These are phyloP conservation scores for Fusarium sp. DNA, from an alignment of 2,329 filamentous ascomycete genomes.

Conservation along the genomic window DNA sequence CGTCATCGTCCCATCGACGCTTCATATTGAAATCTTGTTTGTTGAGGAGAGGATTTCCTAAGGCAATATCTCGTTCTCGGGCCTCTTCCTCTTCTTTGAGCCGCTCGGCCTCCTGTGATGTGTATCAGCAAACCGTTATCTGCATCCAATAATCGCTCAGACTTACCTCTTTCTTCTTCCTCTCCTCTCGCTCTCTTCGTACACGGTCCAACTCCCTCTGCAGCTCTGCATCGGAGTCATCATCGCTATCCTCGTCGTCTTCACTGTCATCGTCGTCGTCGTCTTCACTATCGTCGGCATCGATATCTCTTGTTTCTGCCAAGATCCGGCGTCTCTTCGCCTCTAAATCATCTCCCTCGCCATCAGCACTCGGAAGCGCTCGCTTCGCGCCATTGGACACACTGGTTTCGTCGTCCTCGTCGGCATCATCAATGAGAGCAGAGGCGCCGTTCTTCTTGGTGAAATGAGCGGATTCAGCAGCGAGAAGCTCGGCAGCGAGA, in stretches of 20 bases:
- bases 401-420: constrained; percentile 56
- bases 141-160: not conserved
- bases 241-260: constrained; percentile 62
- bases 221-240: constrained; percentile 74
- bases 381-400: constrained; percentile 66
- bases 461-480: constrained; percentile 87
- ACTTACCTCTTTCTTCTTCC: constrained; percentile 51
- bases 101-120: constrained; percentile 75
- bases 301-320: constrained; percentile 87
- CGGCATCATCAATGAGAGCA: constrained; percentile 57
- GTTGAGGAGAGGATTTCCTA: constrained; percentile 92
- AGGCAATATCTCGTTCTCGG: constrained; percentile 86
- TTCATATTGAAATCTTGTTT: constrained; percentile 90
- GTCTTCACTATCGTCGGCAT: constrained; percentile 73
- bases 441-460: constrained; percentile 76
- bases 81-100: constrained; percentile 84
- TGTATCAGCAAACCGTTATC: constrained; percentile 4
- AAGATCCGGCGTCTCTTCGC: constrained; percentile 87
- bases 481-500: constrained; percentile 87
- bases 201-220: constrained; percentile 96
- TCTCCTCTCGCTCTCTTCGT: constrained; percentile 72
- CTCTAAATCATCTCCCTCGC: constrained; percentile 70
- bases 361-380: constrained; percentile 48
- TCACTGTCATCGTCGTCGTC: constrained; percentile 66
- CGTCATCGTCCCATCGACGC: constrained; percentile 95